Evolutionary conservation across 1,284 basidiomycete species (phyloP), one percentile per base, ranked within the genome.

Genomic region (Leccinum fuscescens): DNA sequence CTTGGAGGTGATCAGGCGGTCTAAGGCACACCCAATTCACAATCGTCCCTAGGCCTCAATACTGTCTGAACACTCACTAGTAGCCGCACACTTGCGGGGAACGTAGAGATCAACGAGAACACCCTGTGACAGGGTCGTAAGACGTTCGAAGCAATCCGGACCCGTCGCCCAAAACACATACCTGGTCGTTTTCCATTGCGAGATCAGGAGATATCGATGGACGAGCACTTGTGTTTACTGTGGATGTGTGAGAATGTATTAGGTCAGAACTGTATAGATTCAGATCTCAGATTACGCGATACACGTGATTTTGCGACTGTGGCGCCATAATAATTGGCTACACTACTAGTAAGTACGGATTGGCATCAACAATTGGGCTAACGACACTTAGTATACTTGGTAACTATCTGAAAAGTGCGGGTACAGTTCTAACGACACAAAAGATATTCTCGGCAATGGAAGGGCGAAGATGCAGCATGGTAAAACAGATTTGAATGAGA

Each of bases 31-130:
- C 29, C 6, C 50, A 33, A 9, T 56, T 62, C 50, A 60, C 22
- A 46, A 54, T 59, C 46, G 58, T 52, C 51, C 52, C 59, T 37
- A 33, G 11, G 24, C n/a, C 24, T 24, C 44, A 46, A 61, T 44
- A 56, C 4, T 51, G 22, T 50, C 46, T 52, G 54, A 57, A 64
- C 49, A 85, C 91, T 75, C 75, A 95, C 93, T 94, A 71, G 93
- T 97, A 64, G 94, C 93, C 78, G 93, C 86, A 81, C 97, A 99
- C 82, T 99, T 98, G 85, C 96, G 94, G 78, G 96, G 96, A 77
- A 99, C 95, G 86, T 99, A 99, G 80, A 99, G 94, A 86, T 99
- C 96, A 76, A 99, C 96, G 78, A 99, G 96, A 78, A 94, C 85
- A 83, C 96, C 96, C 93, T 98, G 64, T 35, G 58, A 17, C 33